Percentiles rank a stretch among this genome's conserved stretches.
Evolutionary conservation across 257 asterid species (phyloP).

Genomic region (Lavandula angustifolia): DNA sequence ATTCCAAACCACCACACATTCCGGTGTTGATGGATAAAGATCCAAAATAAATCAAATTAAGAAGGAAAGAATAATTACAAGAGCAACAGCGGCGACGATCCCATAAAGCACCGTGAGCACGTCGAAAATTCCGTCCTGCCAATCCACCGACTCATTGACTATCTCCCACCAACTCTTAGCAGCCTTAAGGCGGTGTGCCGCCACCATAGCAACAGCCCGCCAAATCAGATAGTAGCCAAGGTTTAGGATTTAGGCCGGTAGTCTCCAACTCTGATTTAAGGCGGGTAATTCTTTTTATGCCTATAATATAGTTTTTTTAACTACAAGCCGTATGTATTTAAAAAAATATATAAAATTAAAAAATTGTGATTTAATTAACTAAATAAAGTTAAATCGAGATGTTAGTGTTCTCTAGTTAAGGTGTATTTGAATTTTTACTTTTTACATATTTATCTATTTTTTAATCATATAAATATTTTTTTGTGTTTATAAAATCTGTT

Average conservation of each 20-base stretch:
- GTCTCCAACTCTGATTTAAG: background rate
- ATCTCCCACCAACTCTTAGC: slow-evolving; percentile 83
- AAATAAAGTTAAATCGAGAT: too few relatives aligned
- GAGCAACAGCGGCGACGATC: slow-evolving; percentile 71
- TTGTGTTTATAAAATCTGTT: too few relatives aligned
- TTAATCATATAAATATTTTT: too few relatives aligned
- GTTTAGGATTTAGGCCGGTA: slow-evolving; percentile 30
- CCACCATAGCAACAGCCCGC: slow-evolving; percentile 48
- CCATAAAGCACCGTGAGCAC: slow-evolving; percentile 72
- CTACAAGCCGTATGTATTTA: too few relatives aligned
- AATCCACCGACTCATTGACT: slow-evolving; percentile 56
- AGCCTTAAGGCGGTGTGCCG: slow-evolving; percentile 60
- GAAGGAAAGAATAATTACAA: slow-evolving; percentile 45
- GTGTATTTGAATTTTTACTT: too few relatives aligned
- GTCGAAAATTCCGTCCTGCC: slow-evolving; percentile 87
- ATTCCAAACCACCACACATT: slow-evolving; percentile 2
- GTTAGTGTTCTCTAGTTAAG: too few relatives aligned
- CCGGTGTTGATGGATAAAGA: background rate
- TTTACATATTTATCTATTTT: too few relatives aligned
- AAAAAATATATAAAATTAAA: too few relatives aligned
- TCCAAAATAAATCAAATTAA: background rate
- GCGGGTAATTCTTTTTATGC: too few relatives aligned
- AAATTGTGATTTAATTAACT: too few relatives aligned
- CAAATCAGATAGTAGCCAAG: slow-evolving; percentile 16
- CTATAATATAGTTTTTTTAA: too few relatives aligned